phyloP scores from a whole-genome alignment of 2,329 filamentous ascomycete species.

The Talaromyces sp. region DNA sequence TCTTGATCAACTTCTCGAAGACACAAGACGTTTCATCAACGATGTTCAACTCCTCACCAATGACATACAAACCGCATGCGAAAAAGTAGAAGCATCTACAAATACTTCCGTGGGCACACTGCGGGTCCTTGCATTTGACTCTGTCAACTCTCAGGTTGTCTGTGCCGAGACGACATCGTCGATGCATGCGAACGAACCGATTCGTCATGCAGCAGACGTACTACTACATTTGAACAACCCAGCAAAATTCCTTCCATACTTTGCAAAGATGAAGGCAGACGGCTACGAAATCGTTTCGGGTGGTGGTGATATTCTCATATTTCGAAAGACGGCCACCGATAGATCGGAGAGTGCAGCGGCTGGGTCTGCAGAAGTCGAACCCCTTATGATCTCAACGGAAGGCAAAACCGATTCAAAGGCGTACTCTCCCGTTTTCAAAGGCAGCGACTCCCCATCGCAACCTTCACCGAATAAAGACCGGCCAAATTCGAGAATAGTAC shows the following conservation, averaged over 20 bases:
- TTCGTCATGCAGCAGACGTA: slow-evolving; percentile 33
- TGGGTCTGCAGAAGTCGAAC: not conserved
- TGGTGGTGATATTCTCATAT: slow-evolving; percentile 43
- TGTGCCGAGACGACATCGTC: slow-evolving; percentile 37
- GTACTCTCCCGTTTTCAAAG: not conserved
- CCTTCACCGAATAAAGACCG: not conserved
- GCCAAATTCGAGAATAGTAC: slow-evolving; percentile 25
- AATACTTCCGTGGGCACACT: slow-evolving; percentile 26
- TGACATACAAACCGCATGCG: slow-evolving; percentile 16
- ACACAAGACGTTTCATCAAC: slow-evolving; percentile 17
- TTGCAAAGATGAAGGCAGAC: slow-evolving; percentile 37
- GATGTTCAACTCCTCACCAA: slow-evolving; percentile 10
- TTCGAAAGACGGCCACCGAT: slow-evolving; percentile 21
- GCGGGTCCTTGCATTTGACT: slow-evolving; percentile 42
- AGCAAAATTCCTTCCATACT: slow-evolving; percentile 43
- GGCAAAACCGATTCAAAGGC: not conserved
- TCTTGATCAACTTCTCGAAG: not conserved
- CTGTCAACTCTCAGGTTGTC: slow-evolving; percentile 30
- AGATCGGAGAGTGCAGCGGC: not conserved
- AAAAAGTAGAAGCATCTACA: slow-evolving; percentile 19
- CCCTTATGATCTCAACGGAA: not conserved
- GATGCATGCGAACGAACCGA: slow-evolving; percentile 26
- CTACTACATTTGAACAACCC: slow-evolving; percentile 41
- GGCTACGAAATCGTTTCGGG: slow-evolving; percentile 47
- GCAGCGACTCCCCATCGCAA: not conserved